phyloP scores from a whole-genome alignment of 257 asterid genomes.

The Solanum appendiculatum region DNA sequence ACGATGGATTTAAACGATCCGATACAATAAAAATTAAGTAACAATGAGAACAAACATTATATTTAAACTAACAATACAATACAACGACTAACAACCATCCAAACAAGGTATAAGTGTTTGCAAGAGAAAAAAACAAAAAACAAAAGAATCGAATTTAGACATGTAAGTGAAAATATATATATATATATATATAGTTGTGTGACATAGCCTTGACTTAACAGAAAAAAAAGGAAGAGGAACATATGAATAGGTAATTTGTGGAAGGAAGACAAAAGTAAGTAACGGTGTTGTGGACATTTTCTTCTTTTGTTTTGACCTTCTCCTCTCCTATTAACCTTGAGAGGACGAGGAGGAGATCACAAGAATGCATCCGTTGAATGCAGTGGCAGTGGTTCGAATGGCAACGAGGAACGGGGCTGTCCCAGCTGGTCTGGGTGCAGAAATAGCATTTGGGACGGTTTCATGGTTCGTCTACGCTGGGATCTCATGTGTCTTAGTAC shows the following conservation, averaged over 20 bases:
- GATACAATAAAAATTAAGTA: no score
- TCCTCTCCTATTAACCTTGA: neutral
- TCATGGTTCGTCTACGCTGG: constrained; percentile 78
- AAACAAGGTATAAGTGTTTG: no score
- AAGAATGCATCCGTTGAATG: constrained; percentile 50
- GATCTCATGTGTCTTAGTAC: constrained; percentile 57
- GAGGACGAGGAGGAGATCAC: neutral
- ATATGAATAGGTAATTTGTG: neutral
- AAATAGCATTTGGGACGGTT: constrained; percentile 67
- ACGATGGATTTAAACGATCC: no score
- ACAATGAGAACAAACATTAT: no score
- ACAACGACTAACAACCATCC: no score
- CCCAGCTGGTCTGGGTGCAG: constrained; percentile 30
- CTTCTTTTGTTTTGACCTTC: neutral
- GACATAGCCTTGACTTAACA: neutral
- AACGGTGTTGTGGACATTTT: neutral
- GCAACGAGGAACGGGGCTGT: constrained; percentile 7
- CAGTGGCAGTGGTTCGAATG: constrained; percentile 40
- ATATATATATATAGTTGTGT: neutral
- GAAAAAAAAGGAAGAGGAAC: neutral
- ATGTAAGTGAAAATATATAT: no score
- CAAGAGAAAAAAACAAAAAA: neutral
- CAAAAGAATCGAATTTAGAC: no score
- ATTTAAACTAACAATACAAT: no score
- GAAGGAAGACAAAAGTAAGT: neutral